A percentile compares a stretch with the other conserved stretches of the same genome.
phyloP scores from a whole-genome alignment of 352 stramenopile species.

The Globisporangium cylindrosporum region DNA sequence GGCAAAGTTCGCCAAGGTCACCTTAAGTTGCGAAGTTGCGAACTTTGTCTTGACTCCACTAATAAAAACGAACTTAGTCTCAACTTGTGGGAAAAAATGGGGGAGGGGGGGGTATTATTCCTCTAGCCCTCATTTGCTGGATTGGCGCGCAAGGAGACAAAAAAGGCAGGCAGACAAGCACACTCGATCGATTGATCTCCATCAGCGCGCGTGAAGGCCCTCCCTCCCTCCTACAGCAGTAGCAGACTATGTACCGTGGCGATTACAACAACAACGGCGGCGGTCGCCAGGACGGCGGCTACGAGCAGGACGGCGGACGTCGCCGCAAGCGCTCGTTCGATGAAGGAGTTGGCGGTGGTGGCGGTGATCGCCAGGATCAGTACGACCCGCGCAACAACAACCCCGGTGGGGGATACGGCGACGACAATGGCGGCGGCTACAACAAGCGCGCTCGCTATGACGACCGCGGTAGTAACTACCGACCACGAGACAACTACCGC shows the following conservation, averaged over 20 bases:
- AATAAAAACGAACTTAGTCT: not conserved
- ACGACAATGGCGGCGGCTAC: constrained; percentile 42
- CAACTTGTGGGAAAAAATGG: not conserved
- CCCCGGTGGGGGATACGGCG: constrained; percentile 35
- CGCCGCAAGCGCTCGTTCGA: constrained; percentile 67
- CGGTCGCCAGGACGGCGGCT: constrained; percentile 20
- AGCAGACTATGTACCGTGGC: constrained; percentile 24
- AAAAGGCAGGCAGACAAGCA: not conserved
- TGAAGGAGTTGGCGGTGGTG: constrained; percentile 26
- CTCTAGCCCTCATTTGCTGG: not conserved
- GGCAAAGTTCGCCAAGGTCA: not conserved
- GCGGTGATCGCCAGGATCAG: constrained; percentile 10
- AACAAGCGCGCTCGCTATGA: constrained; percentile 60
- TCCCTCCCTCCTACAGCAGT: not conserved
- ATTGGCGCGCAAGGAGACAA: constrained; percentile 8
- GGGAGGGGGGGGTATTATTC: not conserved
- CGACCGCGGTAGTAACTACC: constrained; percentile 30
- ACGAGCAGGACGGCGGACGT: constrained; percentile 21
- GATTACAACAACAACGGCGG: constrained; percentile 20
- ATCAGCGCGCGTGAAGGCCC: not conserved
- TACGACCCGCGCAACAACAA: constrained; percentile 17
- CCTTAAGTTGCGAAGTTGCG: no score
- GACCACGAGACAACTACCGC: constrained; percentile 23
- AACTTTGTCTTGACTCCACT: not conserved
- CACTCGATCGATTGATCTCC: not conserved